Conservation (phyloP, 2,329 filamentous ascomycete genomes). For the Arthrinium puccinioides region DNA sequence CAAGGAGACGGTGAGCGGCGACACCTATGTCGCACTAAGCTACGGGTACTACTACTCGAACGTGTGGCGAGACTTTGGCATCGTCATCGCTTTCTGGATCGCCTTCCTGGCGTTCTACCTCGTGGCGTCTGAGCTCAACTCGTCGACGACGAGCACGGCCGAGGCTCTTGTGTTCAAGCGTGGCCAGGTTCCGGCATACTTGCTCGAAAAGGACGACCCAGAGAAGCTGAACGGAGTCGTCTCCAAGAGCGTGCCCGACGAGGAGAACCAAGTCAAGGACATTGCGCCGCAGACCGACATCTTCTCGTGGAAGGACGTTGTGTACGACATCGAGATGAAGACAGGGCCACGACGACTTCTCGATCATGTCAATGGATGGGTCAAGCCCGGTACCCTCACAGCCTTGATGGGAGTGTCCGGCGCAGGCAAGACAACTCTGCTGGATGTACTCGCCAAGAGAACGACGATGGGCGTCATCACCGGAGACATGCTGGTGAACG, state of each 20-base stretch:
- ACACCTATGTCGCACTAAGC: constrained; percentile 48
- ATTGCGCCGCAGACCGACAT: constrained; percentile 31
- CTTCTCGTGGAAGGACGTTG: constrained; percentile 74
- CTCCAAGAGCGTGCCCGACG: not conserved
- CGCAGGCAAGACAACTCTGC: constrained; percentile 65
- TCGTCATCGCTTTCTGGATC: constrained; percentile 41
- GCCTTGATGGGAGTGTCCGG: constrained; percentile 69
- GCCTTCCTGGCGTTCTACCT: constrained; percentile 60
- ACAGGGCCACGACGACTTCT: constrained; percentile 62
- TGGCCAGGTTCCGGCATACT: constrained; percentile 39
- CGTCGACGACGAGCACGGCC: constrained; percentile 52
- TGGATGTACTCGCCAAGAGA: constrained; percentile 63
- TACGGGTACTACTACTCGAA: constrained; percentile 52
- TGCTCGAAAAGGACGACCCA: constrained; percentile 20
- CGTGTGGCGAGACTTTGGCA: constrained; percentile 56
- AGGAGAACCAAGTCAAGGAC: not conserved
- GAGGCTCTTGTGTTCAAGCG: constrained; percentile 63
- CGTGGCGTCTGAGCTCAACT: constrained; percentile 56
- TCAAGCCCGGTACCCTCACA: constrained; percentile 81
- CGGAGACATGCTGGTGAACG: constrained; percentile 64
- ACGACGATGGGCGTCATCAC: constrained; percentile 64
- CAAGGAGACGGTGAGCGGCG: constrained; percentile 47
- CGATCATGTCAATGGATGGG: constrained; percentile 78
- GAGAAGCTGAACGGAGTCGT: not conserved
- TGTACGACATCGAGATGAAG: constrained; percentile 68